Conservation (phyloP, 495 filamentous ascomycete genomes). For the Penicillium ochrochloron region DNA sequence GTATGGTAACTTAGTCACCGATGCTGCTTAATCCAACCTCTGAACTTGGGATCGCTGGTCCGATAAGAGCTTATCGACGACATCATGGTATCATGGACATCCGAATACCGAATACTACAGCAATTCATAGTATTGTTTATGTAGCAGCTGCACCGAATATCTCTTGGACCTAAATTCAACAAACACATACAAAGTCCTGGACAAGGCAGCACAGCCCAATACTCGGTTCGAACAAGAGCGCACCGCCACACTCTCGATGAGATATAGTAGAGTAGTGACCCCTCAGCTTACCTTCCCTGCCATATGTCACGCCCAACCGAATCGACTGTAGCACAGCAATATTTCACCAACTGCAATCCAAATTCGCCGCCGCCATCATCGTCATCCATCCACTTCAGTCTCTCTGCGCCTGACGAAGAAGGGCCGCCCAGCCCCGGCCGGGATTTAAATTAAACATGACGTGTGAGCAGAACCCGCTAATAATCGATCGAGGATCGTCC, state of each 20-base stretch:
- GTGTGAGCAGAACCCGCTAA: constrained; percentile 13
- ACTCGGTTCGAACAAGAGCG: not conserved
- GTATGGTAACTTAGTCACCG: no score
- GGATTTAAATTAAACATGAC: constrained; percentile 29
- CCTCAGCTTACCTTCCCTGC: no score
- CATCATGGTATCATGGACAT: not conserved
- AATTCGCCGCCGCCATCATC: constrained; percentile 25
- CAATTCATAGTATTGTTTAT: no score
- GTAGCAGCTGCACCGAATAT: not conserved
- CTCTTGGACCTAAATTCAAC: not conserved
- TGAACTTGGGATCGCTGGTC: not conserved
- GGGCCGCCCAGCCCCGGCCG: not conserved
- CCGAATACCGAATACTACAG: no score
- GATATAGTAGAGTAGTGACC: not conserved
- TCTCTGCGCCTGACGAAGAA: constrained; percentile 15
- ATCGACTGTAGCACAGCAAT: constrained; percentile 1
- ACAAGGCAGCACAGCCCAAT: not conserved
- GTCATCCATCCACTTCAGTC: constrained; percentile 19
- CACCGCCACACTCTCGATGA: not conserved
- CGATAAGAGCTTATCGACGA: constrained; percentile 8
- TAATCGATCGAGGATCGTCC: not conserved
- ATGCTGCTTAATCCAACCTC: not conserved
- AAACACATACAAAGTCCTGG: not conserved
- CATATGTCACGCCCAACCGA: not conserved
- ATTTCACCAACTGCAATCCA: not conserved